phyloP scores from a whole-genome alignment of 1,284 basidiomycete genomes.

The Anthracocystis walkeri region DNA sequence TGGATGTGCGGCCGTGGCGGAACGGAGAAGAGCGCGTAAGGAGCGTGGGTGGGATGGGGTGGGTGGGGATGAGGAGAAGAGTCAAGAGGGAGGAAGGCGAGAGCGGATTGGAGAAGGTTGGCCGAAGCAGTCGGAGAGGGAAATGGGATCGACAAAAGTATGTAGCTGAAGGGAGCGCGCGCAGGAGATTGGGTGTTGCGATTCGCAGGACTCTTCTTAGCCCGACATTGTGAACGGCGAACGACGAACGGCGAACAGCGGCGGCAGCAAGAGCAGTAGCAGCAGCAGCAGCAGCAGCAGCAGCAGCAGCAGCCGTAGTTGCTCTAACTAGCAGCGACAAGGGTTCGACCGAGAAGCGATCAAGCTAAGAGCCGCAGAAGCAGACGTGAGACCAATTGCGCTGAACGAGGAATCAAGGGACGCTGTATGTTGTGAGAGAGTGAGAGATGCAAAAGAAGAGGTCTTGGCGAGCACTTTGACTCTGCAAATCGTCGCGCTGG shows the following conservation, averaged over 20 bases:
- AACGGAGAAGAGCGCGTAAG: neutral
- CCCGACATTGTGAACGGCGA: neutral
- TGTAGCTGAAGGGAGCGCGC: neutral
- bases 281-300: too few species aligned
- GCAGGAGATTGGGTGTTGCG: neutral
- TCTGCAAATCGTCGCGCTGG: neutral
- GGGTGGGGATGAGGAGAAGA: neutral
- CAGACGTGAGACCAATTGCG: slow-evolving; percentile 1
- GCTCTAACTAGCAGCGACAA: too few species aligned
- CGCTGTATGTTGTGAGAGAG: too few species aligned
- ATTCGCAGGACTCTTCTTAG: neutral
- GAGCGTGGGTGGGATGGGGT: neutral
- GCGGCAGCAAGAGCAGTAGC: too few species aligned
- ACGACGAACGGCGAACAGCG: neutral
- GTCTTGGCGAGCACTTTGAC: too few species aligned
- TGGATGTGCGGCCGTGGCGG: neutral
- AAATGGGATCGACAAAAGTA: slow-evolving; percentile 15
- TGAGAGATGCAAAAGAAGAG: neutral
- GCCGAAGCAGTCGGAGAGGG: slow-evolving; percentile 18
- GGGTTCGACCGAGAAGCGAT: too few species aligned
- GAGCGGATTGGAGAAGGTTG: neutral
- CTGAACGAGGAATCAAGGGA: neutral
- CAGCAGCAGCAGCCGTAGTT: too few species aligned
- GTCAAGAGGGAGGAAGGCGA: neutral
- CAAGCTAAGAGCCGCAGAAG: neutral